These are phyloP conservation scores for Golubevia pallescens DNA, from an alignment of 1,284 basidiomycete species.

Conservation along the genomic window DNA sequence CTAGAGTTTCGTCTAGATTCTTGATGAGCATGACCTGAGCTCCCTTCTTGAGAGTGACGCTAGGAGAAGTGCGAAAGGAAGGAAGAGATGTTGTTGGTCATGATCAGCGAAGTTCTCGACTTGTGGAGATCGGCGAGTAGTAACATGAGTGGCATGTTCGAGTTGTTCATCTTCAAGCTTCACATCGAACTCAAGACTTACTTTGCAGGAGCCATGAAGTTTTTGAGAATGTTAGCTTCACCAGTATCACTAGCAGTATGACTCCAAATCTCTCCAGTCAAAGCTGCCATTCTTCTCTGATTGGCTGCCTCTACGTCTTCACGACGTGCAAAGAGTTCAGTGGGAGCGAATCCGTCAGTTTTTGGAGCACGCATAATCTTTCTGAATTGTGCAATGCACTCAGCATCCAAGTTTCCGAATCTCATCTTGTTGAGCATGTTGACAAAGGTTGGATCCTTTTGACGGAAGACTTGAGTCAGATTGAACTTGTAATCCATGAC, in stretches of 20 bases:
- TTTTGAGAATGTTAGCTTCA: neutral
- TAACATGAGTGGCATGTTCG: conserved; percentile 70
- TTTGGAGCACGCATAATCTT: neutral
- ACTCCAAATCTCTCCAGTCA: too few species aligned
- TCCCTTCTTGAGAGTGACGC: conserved; percentile 72
- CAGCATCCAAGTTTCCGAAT: conserved; percentile 9
- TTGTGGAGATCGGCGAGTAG: conserved; percentile 71
- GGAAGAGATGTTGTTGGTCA: neutral
- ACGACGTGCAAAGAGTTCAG: conserved; percentile 41
- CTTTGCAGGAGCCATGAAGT: neutral
- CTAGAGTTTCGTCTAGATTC: conserved; percentile 76
- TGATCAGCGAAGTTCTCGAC: conserved; percentile 74
- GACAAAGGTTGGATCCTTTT: conserved; percentile 68
- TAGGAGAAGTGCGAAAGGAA: neutral
- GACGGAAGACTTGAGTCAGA: conserved; percentile 84
- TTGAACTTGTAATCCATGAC: conserved; percentile 80
- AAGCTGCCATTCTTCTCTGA: conserved; percentile 17
- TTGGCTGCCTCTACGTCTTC: conserved; percentile 55
- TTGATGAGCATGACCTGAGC: conserved; percentile 77
- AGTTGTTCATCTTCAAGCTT: conserved; percentile 55
- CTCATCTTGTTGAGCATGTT: conserved; percentile 55
- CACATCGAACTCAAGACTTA: too few species aligned
- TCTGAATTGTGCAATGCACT: conserved; percentile 14
- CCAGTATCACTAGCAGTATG: neutral
- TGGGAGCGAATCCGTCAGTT: conserved; percentile 5